These are phyloP conservation scores for Scenedesmus sp. DNA, from an alignment of 163 green algal genomes.

Conservation along the genomic window DNA sequence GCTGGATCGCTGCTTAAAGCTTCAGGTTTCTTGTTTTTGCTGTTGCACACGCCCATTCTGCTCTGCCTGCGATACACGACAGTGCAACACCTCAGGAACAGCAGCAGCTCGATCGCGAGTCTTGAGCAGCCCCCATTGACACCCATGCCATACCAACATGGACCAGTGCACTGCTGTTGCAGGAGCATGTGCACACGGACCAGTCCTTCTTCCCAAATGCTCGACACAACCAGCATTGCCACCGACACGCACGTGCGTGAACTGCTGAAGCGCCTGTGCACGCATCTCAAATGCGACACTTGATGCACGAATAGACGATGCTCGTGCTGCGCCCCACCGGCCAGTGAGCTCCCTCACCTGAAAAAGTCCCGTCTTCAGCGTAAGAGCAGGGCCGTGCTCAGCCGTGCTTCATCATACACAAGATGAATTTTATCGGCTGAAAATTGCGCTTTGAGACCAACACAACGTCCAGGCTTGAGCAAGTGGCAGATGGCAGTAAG, in stretches of 20 bases:
- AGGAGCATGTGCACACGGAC: neutral
- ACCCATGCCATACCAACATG: no score
- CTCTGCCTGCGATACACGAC: neutral
- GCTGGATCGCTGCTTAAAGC: neutral
- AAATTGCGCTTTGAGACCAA: neutral
- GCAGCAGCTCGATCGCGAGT: neutral
- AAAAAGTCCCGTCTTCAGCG: neutral
- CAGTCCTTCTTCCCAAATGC: neutral
- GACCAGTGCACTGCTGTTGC: neutral
- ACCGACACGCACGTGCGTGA: neutral
- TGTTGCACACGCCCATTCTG: slow-evolving; percentile 10
- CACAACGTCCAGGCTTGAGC: neutral
- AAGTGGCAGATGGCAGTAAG: neutral
- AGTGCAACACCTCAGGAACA: neutral
- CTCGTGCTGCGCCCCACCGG: neutral
- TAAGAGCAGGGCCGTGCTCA: neutral
- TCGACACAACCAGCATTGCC: neutral
- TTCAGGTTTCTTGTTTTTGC: neutral
- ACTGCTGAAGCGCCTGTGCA: neutral
- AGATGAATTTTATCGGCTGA: neutral
- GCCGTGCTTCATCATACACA: neutral
- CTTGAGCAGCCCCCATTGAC: neutral
- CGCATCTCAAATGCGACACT: no score
- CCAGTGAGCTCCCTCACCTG: neutral
- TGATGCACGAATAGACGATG: neutral